phyloP scores from a whole-genome alignment of 2,329 filamentous ascomycete genomes.

The Fusarium odoratissimum region DNA sequence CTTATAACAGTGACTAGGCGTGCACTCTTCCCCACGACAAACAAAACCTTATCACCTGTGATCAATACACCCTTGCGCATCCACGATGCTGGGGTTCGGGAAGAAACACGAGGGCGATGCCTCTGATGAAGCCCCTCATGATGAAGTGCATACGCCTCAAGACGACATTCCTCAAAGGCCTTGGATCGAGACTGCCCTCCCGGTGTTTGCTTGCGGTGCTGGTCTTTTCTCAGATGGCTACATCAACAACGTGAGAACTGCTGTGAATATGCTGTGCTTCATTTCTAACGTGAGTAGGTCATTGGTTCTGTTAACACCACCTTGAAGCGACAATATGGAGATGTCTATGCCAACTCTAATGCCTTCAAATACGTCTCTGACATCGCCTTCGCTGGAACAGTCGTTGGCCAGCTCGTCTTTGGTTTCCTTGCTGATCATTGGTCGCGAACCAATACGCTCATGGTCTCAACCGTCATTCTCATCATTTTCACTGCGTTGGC shows the following conservation, averaged over 20 bases:
- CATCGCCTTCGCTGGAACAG: constrained; percentile 88
- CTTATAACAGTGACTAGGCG: constrained; percentile 16
- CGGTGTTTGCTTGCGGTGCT: constrained; percentile 88
- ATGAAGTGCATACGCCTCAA: constrained; percentile 5
- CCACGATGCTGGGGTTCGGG: constrained; percentile 35
- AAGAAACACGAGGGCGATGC: constrained; percentile 19
- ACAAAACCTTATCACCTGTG: neutral
- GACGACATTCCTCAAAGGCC: constrained; percentile 19
- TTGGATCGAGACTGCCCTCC: constrained; percentile 55
- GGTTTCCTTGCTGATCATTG: constrained; percentile 86
- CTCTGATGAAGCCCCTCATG: constrained; percentile 13
- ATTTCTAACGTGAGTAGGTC: constrained; percentile 62
- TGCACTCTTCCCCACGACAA: neutral
- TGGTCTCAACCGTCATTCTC: constrained; percentile 84
- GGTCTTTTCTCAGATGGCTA: constrained; percentile 94
- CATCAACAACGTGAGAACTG: constrained; percentile 77
- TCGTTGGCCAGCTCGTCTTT: constrained; percentile 83
- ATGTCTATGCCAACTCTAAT: constrained; percentile 73
- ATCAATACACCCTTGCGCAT: neutral
- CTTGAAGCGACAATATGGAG: constrained; percentile 74
- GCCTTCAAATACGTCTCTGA: constrained; percentile 80
- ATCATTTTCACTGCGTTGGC: constrained; percentile 86
- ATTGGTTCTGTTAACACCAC: constrained; percentile 90
- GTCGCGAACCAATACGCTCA: constrained; percentile 84
- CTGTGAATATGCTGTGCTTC: neutral